A percentile compares a stretch with the other conserved stretches of the same genome.
Evolutionary conservation across 2,329 filamentous ascomycete genomes (phyloP).

Genomic region (Amesomyces nigricolor): DNA sequence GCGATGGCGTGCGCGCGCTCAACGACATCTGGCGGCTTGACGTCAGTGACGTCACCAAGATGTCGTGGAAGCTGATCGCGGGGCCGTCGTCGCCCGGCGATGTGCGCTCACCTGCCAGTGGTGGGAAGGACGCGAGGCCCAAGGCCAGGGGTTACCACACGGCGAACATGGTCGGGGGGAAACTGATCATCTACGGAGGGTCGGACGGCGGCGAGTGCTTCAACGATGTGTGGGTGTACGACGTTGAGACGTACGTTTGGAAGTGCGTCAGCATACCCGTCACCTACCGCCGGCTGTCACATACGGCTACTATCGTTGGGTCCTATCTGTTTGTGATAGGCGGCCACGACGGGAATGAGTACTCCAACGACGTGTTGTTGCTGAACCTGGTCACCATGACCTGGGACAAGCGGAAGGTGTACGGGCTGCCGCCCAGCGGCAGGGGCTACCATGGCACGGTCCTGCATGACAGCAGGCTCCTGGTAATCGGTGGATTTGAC

Average conservation of each 20-base stretch:
- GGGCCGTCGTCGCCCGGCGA: constrained; percentile 23
- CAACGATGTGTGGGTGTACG: constrained; percentile 68
- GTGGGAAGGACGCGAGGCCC: constrained; percentile 37
- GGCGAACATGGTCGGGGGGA: constrained; percentile 66
- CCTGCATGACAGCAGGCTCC: constrained; percentile 58
- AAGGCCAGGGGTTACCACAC: constrained; percentile 66
- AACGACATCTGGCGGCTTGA: constrained; percentile 71
- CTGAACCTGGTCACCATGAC: constrained; percentile 68
- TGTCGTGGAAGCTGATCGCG: constrained; percentile 64
- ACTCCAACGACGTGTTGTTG: constrained; percentile 62
- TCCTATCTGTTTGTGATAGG: constrained; percentile 66
- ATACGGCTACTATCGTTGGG: constrained; percentile 64
- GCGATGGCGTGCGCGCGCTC: constrained; percentile 62
- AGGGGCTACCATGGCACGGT: constrained; percentile 63
- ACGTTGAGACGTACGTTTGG: constrained; percentile 58
- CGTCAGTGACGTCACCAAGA: constrained; percentile 59
- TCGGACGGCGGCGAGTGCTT: constrained; percentile 68
- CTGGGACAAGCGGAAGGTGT: constrained; percentile 63
- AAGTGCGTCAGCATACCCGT: constrained; percentile 53
- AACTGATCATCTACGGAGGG: constrained; percentile 66
- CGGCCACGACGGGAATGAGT: constrained; percentile 64
- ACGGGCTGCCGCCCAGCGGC: constrained; percentile 56
- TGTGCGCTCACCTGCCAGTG: constrained; percentile 8
- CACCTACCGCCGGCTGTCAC: constrained; percentile 59
- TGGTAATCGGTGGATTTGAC: constrained; percentile 63